Percentiles rank a stretch among this genome's conserved stretches.
These are phyloP conservation scores for Aspergillus jensenii DNA, from an alignment of 2,329 filamentous ascomycete species.

Conservation along the genomic window DNA sequence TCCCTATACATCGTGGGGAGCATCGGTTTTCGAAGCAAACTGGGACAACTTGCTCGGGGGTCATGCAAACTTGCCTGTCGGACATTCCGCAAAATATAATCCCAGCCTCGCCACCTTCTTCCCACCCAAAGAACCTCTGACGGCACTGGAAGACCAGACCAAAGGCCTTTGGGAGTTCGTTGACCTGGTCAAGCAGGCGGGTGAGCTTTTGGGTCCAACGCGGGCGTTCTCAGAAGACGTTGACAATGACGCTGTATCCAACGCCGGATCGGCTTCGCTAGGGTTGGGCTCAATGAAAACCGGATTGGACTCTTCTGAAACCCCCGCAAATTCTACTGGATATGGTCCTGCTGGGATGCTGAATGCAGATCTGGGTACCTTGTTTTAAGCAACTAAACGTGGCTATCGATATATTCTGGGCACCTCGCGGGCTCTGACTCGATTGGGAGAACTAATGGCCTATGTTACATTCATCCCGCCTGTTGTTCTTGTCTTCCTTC, in stretches of 20 bases:
- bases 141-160: conserved; percentile 14
- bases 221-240: not conserved
- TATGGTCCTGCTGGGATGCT: conserved; percentile 15
- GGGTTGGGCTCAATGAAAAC: not conserved
- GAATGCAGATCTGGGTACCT: conserved; percentile 27
- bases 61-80: conserved; percentile 34
- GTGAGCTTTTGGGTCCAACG: conserved; percentile 31
- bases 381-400: conserved; percentile 22
- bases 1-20: conserved; percentile 38
- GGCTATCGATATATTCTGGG: not conserved
- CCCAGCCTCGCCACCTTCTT: conserved; percentile 38
- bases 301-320: not conserved
- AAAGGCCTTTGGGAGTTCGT: conserved; percentile 39
- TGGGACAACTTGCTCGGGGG: conserved; percentile 44
- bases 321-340: conserved; percentile 7
- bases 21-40: conserved; percentile 34
- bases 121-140: conserved; percentile 20
- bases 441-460: not conserved
- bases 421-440: not conserved
- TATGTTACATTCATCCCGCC: conserved; percentile 2
- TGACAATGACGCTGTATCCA: not conserved
- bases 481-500: not conserved
- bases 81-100: conserved; percentile 34
- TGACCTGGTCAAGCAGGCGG: conserved; percentile 32
- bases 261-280: not conserved